Evolutionary conservation across 2,329 filamentous ascomycete species (phyloP), one percentile per base, ranked within the genome.

Genomic region (Metarhizium humberi): DNA sequence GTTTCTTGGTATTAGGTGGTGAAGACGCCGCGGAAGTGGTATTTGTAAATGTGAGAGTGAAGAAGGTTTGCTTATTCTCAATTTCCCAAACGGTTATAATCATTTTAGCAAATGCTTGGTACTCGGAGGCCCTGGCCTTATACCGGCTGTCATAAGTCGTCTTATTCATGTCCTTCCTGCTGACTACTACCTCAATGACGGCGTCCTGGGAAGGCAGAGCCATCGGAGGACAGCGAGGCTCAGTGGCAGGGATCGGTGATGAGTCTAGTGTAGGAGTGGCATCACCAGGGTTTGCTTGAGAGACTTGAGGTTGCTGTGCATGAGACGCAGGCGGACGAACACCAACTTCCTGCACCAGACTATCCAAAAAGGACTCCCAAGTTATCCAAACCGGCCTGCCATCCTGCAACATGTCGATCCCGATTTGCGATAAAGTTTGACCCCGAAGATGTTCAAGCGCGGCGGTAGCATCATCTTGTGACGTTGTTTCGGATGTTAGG

Each of bases 51-150:
- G 86, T 89, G 56, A 91, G 72, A 2, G 86, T 90, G 64, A 84
- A 91, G 68, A 86, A 90, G 10, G 78, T 81, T 60, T 85, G 79
- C 20, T 78, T 76, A 46, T 87, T 81, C 43, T 87, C 80, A n/a
- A 80, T 75, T 57, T 82, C 78, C 85, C 87, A 92, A 6, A 88
- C 80, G 0, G 84, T 87, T 25, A 91, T 81, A 50, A 90, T 88
- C 85, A 91, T 88, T 60, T 85, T 86, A 25, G 87, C 85, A 59
- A 81, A 81, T 0, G 82, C 69, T 62, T 74, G 75, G 51, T 67
- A 69, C 25, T 72, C 68, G 6, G 66, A 68, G 18, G 68, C 67
- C 57, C 70, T 72, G 10, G 67, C 64, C 55, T 69, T 70, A 42
- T 65, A 63, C 30, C 63, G 66, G 25, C 63, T 62, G 20, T 71